Percentiles rank a stretch among this genome's conserved stretches.
Conservation (phyloP, 495 filamentous ascomycete genomes). For the Letharia columbiana region DNA sequence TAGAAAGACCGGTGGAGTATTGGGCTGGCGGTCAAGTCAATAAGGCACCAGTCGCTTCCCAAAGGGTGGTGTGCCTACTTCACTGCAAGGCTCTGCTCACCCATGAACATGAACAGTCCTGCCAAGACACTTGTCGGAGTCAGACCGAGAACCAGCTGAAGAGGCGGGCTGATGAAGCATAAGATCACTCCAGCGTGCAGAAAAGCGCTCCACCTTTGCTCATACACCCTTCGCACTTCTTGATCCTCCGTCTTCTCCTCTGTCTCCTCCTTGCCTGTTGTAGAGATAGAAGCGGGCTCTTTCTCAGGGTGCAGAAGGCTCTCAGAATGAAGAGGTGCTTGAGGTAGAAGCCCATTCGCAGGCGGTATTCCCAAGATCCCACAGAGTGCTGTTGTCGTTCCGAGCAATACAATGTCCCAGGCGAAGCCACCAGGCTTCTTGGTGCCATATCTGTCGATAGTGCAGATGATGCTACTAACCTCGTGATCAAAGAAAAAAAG, state of each 20-base stretch:
- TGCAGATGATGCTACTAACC: constrained; percentile 68
- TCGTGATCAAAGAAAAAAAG: constrained; percentile 72
- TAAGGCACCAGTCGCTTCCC: background rate
- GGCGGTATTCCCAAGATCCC: constrained; percentile 63
- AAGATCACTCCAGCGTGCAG: constrained; percentile 55
- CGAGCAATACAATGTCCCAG: constrained; percentile 61
- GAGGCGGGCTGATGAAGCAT: constrained; percentile 53
- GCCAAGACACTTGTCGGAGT: constrained; percentile 62
- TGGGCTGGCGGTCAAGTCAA: constrained; percentile 34
- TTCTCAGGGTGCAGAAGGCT: constrained; percentile 50
- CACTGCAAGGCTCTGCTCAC: constrained; percentile 58
- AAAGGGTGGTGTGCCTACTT: constrained; percentile 35
- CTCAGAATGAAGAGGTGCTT: constrained; percentile 63
- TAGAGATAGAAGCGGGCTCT: constrained; percentile 31
- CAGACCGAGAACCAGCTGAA: constrained; percentile 60
- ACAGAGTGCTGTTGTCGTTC: constrained; percentile 59
- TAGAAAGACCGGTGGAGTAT: constrained; percentile 57
- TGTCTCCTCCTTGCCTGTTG: background rate
- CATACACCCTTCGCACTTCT: constrained; percentile 47
- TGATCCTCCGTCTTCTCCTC: constrained; percentile 35
- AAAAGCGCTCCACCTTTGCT: constrained; percentile 61
- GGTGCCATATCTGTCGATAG: constrained; percentile 57
- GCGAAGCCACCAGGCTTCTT: constrained; percentile 60
- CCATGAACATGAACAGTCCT: constrained; percentile 66
- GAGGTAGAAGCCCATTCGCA: constrained; percentile 60